Conservation (phyloP, 768 basidiomycete species). For the Cyclocybe cylindracea region DNA sequence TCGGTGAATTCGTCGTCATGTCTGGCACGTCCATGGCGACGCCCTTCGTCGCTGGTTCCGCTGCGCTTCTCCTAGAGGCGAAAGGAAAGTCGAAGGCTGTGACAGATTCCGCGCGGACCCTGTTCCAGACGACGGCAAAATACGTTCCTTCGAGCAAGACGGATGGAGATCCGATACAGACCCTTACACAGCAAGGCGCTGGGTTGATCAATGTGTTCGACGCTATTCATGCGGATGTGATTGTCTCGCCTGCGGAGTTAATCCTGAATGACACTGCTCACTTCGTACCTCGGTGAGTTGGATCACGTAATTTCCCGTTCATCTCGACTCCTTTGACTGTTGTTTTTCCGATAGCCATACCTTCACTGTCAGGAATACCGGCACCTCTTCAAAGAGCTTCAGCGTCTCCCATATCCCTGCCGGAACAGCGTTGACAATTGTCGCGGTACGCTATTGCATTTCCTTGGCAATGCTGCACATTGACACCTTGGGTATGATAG, state of each 20-base stretch:
- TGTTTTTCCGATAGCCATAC: conserved; percentile 31
- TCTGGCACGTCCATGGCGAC: conserved; percentile 43
- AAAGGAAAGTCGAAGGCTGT: conserved; percentile 32
- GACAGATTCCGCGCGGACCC: conserved; percentile 28
- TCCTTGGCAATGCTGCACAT: neutral
- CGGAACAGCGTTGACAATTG: conserved; percentile 50
- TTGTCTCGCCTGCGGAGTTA: conserved; percentile 55
- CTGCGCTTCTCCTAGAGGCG: conserved; percentile 39
- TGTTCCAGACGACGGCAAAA: conserved; percentile 51
- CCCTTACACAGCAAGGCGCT: conserved; percentile 52
- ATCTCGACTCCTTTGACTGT: neutral
- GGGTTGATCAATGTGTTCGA: conserved; percentile 58
- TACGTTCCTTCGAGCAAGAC: conserved; percentile 42
- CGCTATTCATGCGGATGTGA: conserved; percentile 51
- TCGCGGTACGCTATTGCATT: conserved; percentile 28
- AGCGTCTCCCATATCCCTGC: conserved; percentile 53
- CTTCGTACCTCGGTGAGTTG: conserved; percentile 41
- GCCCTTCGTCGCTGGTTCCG: conserved; percentile 41
- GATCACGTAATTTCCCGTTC: conserved; percentile 3
- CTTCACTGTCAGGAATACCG: conserved; percentile 53
- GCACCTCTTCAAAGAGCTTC: conserved; percentile 39
- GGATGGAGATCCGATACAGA: conserved; percentile 50
- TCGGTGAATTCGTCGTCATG: conserved; percentile 33
- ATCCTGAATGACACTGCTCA: conserved; percentile 64
- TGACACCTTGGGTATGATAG: conserved; percentile 16